Evolutionary conservation across 1,284 basidiomycete genomes (phyloP), one percentile per base, ranked within the genome.

Genomic region (Somion occarium): DNA sequence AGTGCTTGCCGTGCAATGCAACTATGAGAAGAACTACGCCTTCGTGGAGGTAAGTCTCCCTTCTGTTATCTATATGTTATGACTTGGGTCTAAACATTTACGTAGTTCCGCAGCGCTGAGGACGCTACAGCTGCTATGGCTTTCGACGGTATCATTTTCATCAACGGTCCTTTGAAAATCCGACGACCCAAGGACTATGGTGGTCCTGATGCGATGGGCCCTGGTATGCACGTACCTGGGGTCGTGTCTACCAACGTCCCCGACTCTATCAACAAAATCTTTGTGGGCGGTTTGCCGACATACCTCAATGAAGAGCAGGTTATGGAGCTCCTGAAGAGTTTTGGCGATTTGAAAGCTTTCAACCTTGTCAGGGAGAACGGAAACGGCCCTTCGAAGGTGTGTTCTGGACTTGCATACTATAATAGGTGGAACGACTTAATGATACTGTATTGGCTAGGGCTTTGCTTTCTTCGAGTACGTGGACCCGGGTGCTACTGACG

Each of bases 401-500:
- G 9, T 13, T 19, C 11, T 3, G 5, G n/a, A n/a, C n/a, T n/a
- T n/a, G n/a, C n/a, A n/a, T n/a, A n/a, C n/a, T n/a, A n/a, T n/a
- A n/a, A n/a, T n/a, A 37, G 46, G 26, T 38, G 12, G 15, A 7
- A 34, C 38, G 12, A 38, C 38, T 49, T 49, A 20, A 48, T 47
- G 9, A 38, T 11, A 18, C 23, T 13, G 12, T 5, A 12, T n/a
- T n/a, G n/a, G n/a, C n/a, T 22, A 95, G 90, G 97, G 97, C 56
- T 99, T 98, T 69, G 97, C 97, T 0, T 99, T 98, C 75, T 97
- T 94, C 73, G 97, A 99, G 78, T 99, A 98, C 69, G 87, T 91
- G 52, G 97, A 99, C 66, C 73, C 85, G 11, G 71, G 70, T 27
- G 85, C 95, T 52, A 99, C 97, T 45, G 95, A 99, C 58, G 83